Percentiles rank a stretch among this genome's conserved stretches.
These are phyloP conservation scores for Pulveroboletus sp. DNA, from an alignment of 768 basidiomycete genomes.

Conservation along the genomic window DNA sequence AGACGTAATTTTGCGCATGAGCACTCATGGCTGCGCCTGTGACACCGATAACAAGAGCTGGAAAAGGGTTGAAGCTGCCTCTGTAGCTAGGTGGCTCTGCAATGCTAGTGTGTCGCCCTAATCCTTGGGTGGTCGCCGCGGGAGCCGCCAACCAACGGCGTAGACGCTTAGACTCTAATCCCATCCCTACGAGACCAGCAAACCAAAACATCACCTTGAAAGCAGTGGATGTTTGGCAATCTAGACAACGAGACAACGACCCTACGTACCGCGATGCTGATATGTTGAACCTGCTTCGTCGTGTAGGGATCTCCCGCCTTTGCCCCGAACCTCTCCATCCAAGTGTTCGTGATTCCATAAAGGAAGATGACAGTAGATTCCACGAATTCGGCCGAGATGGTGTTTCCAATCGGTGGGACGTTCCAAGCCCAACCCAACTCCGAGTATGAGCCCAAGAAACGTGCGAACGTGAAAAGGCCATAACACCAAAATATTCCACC, in stretches of 20 bases:
- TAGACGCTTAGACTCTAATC: slow-evolving; percentile 74
- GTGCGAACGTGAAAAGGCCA: slow-evolving; percentile 83
- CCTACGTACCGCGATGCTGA: slow-evolving; percentile 74
- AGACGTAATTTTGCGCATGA: slow-evolving; percentile 86
- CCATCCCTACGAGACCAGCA: slow-evolving; percentile 85
- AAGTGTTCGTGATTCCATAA: slow-evolving; percentile 89
- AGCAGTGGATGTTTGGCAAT: background rate
- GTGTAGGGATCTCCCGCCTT: slow-evolving; percentile 77
- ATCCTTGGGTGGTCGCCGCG: slow-evolving; percentile 37
- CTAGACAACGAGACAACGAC: background rate
- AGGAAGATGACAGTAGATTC: slow-evolving; percentile 80
- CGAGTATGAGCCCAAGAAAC: slow-evolving; percentile 88
- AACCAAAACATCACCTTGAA: slow-evolving; percentile 88
- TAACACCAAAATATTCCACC: slow-evolving; percentile 92
- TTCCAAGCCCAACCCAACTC: slow-evolving; percentile 98
- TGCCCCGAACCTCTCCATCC: slow-evolving; percentile 95
- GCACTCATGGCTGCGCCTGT: slow-evolving; percentile 93
- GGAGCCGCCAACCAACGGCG: slow-evolving; percentile 71
- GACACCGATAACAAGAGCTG: slow-evolving; percentile 88
- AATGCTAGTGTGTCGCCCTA: slow-evolving; percentile 31
- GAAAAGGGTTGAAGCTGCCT: slow-evolving; percentile 86
- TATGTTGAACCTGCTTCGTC: slow-evolving; percentile 91
- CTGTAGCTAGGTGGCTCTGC: slow-evolving; percentile 70
- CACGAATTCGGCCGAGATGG: slow-evolving; percentile 67
- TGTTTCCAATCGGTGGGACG: slow-evolving; percentile 46